phyloP scores from a whole-genome alignment of 169 alveolate genomes.

The Cryptosporidium bovis region DNA sequence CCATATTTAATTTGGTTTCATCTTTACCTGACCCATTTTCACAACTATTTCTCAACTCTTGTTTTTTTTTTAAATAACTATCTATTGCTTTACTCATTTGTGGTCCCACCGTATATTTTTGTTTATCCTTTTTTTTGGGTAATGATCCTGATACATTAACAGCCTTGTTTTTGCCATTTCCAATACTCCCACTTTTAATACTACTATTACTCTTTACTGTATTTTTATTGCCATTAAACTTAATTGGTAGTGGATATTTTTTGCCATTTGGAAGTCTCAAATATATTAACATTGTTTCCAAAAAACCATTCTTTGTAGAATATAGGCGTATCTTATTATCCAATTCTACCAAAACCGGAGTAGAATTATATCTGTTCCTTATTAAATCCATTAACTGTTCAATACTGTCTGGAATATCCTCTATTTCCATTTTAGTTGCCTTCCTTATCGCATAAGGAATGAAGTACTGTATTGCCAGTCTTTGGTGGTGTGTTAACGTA shows the following conservation, averaged over 20 bases:
- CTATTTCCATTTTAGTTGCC: constrained; percentile 10
- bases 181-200: constrained; percentile 1
- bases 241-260: constrained; percentile 60
- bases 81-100: constrained; percentile 53
- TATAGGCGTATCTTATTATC: constrained; percentile 20
- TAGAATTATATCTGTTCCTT: constrained; percentile 1
- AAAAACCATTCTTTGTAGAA: constrained; percentile 20
- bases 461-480: constrained; percentile 53
- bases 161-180: not conserved
- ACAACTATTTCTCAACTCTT: not conserved
- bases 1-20: not conserved
- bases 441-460: constrained; percentile 58
- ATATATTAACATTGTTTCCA: constrained; percentile 22
- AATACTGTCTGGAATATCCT: constrained; percentile 27
- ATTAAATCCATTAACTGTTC: constrained; percentile 3
- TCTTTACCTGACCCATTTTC: constrained; percentile 1
- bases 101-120: constrained; percentile 38
- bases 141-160: too few species aligned
- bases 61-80: constrained; percentile 12
- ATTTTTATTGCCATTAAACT: constrained; percentile 7
- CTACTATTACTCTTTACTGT: not conserved
- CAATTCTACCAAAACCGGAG: constrained; percentile 36
- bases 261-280: constrained; percentile 29
- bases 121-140: not conserved
- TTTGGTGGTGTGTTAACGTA: constrained; percentile 41